A percentile compares a stretch with the other conserved stretches of the same genome.
These are phyloP conservation scores for Usnea hakonensis DNA, from an alignment of 495 filamentous ascomycete genomes.

Conservation along the genomic window DNA sequence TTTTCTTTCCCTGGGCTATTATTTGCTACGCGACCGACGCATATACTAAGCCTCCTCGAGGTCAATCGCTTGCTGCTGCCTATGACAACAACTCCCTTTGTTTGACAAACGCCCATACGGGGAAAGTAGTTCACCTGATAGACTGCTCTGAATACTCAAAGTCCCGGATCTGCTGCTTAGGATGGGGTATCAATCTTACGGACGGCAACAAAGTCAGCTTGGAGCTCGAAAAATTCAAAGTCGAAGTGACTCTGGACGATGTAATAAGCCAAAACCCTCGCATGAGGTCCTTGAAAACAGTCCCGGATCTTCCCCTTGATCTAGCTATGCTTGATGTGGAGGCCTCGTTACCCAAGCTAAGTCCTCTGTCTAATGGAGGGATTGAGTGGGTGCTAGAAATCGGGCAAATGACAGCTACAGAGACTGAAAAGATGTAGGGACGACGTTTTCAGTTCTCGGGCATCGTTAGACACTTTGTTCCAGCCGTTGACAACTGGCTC, in stretches of 20 bases:
- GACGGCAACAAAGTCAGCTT: constrained; percentile 43
- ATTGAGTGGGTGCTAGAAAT: constrained; percentile 41
- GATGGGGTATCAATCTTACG: constrained; percentile 65
- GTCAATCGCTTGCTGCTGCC: constrained; percentile 67
- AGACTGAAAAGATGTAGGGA: constrained; percentile 31
- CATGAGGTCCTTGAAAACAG: constrained; percentile 21
- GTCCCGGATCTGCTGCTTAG: constrained; percentile 53
- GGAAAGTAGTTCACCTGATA: constrained; percentile 69
- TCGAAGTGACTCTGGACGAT: constrained; percentile 38
- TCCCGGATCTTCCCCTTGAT: constrained; percentile 64
- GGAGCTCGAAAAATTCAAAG: constrained; percentile 36
- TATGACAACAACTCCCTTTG: constrained; percentile 67
- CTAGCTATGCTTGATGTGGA: constrained; percentile 73
- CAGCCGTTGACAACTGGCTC: constrained; percentile 52
- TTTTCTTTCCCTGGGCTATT: neutral
- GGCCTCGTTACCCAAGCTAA: constrained; percentile 70
- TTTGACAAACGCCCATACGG: constrained; percentile 65
- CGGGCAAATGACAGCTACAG: neutral
- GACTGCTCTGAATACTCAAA: constrained; percentile 33
- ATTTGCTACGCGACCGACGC: neutral
- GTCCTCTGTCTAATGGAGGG: constrained; percentile 56
- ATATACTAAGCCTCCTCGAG: constrained; percentile 28
- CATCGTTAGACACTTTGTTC: constrained; percentile 64
- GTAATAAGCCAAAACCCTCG: constrained; percentile 29
- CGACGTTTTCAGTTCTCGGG: constrained; percentile 63